Evolutionary conservation across 1,284 basidiomycete genomes (phyloP).

Genomic region (Phylloporus gajari): DNA sequence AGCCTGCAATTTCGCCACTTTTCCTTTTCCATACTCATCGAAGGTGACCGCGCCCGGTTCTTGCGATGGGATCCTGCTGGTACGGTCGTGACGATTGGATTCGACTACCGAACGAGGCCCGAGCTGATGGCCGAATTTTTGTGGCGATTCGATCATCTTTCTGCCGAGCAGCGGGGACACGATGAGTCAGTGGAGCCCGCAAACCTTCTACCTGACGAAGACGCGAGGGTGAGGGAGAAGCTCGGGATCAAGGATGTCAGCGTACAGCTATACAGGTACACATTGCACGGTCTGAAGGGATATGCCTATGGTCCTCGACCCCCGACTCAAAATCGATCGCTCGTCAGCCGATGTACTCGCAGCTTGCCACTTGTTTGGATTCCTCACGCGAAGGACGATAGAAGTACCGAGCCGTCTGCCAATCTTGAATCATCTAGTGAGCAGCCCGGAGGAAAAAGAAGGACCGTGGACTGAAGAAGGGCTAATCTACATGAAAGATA

Average conservation of each 20-base stretch:
- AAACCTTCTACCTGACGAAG: neutral
- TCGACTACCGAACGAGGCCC: slow-evolving; percentile 25
- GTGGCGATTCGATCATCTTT: slow-evolving; percentile 17
- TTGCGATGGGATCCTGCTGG: slow-evolving; percentile 39
- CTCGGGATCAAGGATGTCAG: neutral
- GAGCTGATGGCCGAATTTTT: slow-evolving; percentile 29
- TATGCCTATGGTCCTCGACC: neutral
- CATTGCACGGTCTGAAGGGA: slow-evolving; percentile 7
- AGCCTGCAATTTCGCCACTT: slow-evolving; percentile 27
- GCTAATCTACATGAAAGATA: neutral
- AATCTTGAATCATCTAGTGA: neutral
- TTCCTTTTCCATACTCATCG: slow-evolving; percentile 25
- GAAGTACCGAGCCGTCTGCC: too few species aligned
- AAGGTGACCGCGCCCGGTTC: slow-evolving; percentile 25
- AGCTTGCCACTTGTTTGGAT: slow-evolving; percentile 13
- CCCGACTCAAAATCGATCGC: neutral
- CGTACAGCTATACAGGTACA: slow-evolving; percentile 4
- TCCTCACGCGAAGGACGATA: neutral
- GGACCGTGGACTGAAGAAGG: neutral
- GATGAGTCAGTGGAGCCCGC: slow-evolving; percentile 8
- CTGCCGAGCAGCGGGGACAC: slow-evolving; percentile 11
- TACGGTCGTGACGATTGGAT: slow-evolving; percentile 25
- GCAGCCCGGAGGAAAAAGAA: neutral
- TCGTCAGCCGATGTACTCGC: slow-evolving; percentile 23
- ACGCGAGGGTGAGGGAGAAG: neutral